Evolutionary conservation across 306 rosid species (phyloP).

Genomic region (Argentina anserina): DNA sequence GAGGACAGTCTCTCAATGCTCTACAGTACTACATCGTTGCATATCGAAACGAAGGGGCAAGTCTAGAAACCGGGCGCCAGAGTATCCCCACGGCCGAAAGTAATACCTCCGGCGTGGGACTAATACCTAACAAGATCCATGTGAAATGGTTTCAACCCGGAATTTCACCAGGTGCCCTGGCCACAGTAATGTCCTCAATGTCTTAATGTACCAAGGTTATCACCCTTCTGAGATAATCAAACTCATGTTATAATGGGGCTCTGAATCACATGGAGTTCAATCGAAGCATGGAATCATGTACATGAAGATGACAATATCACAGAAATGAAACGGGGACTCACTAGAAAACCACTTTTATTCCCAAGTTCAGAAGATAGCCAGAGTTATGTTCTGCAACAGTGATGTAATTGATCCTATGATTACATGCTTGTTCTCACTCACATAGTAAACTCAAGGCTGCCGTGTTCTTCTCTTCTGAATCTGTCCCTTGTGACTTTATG

Average conservation of each 20-base stretch:
- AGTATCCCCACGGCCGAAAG: too few species aligned
- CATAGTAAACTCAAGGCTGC: not conserved
- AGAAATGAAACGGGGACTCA: not conserved
- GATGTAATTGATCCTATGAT: not conserved
- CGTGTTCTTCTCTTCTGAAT: not conserved
- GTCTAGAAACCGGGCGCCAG: too few species aligned
- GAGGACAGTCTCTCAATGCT: too few species aligned
- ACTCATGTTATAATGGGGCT: not conserved
- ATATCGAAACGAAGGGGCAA: too few species aligned
- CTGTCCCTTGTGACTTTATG: slow-evolving; percentile 27
- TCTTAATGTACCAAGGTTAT: too few species aligned
- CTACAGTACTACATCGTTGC: too few species aligned
- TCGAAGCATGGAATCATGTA: not conserved
- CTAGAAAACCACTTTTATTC: not conserved
- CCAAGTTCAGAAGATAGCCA: not conserved
- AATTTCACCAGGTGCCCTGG: too few species aligned
- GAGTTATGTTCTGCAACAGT: not conserved
- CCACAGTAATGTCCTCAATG: too few species aligned
- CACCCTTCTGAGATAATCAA: not conserved
- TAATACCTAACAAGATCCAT: too few species aligned
- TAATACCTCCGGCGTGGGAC: too few species aligned
- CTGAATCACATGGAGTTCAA: not conserved
- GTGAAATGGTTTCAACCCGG: too few species aligned
- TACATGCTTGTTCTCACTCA: slow-evolving; percentile 15
- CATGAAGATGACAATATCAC: not conserved